Evolutionary conservation across 129 eudicot species (phyloP), one percentile per base, ranked within the genome.

Genomic region (Arctium minus): DNA sequence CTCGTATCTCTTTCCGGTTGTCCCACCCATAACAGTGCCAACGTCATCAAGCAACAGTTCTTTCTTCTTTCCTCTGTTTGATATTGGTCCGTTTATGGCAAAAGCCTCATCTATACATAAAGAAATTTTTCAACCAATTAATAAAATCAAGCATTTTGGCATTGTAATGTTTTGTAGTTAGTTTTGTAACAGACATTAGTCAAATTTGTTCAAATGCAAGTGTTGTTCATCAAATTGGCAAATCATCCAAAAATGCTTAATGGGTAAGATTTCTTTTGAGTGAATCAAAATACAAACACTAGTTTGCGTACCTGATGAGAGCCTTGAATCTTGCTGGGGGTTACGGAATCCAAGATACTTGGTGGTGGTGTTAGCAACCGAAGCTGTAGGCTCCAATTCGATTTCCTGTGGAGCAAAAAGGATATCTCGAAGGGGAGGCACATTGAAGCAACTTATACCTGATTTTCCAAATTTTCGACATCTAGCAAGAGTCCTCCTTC

Each of bases 31-130:
- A 38, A 79, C 87, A 44, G 82, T 78, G 70, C 85, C 94, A 50
- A 91, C 93, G 71, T 92, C 94, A 84, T 94, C 97, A 35, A 94
- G 97, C 69, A 87, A 74, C 33, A 94, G 89, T 84, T 94, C 98
- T 79, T 86, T 94, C 84, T 88, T 94, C 92, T 87, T 92, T 31
- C 94, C 95, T 84, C 94, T 88, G 88, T 92, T 94, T 72, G 86
- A 88, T 80, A 90, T 89, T n/a, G 98, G 95, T 44, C 97, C 98
- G 32, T 84, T 88, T 86, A 87, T 90, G 4, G 94, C 94, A 85
- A 91, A 89, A 72, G 90, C 90, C 60, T 87, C 90, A 73, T 94
- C 94, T 74, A 82, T 75, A 73, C 83, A 88, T 83, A 85, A 79
- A 77, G 37, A 36, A 38, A 77, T 72, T 65, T 69, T 37, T 72